Evolutionary conservation across 2,329 filamentous ascomycete genomes (phyloP).

Genomic region (Paecilomyces niveus): DNA sequence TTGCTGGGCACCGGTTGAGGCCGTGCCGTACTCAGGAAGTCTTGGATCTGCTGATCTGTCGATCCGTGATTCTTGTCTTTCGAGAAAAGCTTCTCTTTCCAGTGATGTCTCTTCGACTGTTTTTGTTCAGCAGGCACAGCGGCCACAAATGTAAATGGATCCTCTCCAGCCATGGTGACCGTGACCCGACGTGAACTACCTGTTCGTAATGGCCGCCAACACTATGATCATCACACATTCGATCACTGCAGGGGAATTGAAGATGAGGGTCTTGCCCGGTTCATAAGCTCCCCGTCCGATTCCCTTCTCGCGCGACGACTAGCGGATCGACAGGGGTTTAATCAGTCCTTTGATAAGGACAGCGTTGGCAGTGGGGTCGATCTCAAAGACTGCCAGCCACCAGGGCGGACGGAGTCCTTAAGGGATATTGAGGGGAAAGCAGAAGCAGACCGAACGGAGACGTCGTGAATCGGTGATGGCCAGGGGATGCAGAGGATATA

Average conservation of each 20-base stretch:
- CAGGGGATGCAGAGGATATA: background rate
- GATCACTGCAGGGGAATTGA: background rate
- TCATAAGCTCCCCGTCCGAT: background rate
- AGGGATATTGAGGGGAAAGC: background rate
- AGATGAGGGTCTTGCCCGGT: background rate
- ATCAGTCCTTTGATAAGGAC: background rate
- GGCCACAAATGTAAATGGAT: constrained; percentile 29
- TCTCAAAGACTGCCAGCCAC: background rate
- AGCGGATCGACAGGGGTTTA: background rate
- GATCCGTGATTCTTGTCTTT: constrained; percentile 32
- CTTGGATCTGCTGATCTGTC: constrained; percentile 44
- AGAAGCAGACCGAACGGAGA: background rate
- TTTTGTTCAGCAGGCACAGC: constrained; percentile 21
- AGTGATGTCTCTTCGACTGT: constrained; percentile 29
- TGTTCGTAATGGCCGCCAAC: background rate
- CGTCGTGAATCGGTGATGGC: background rate
- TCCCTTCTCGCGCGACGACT: background rate
- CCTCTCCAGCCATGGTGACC: constrained; percentile 26
- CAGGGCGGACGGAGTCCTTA: background rate
- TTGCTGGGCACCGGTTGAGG: constrained; percentile 23
- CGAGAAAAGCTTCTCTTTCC: constrained; percentile 46
- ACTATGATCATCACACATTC: background rate
- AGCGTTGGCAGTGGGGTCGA: background rate
- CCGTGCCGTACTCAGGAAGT: constrained; percentile 51
- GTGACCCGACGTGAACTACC: background rate